A percentile compares a stretch with the other conserved stretches of the same genome.
phyloP scores from a whole-genome alignment of 2,329 filamentous ascomycete genomes.

The Dissoconium aciculare region DNA sequence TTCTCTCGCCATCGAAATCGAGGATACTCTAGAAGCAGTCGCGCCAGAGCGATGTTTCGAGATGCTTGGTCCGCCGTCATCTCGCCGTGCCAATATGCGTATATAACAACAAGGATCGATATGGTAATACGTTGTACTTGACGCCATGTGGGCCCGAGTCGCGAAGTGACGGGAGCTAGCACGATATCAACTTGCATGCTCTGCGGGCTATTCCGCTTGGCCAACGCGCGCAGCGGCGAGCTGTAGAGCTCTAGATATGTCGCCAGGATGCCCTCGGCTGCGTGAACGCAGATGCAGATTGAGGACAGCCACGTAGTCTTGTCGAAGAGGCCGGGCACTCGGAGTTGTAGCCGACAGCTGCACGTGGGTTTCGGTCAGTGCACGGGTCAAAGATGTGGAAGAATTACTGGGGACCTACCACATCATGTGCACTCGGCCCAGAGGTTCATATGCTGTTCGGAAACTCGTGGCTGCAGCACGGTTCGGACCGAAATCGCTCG shows the following conservation, averaged over 20 bases:
- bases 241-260: slow-evolving; percentile 4
- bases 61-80: slow-evolving; percentile 2
- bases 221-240: background rate
- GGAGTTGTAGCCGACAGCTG: slow-evolving; percentile 3
- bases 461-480: no score
- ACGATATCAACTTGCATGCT: no score
- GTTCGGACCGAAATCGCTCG: background rate
- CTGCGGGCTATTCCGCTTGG: background rate
- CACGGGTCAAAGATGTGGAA: background rate
- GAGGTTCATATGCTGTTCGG: slow-evolving; percentile 3
- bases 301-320: slow-evolving; percentile 3
- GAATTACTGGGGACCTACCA: slow-evolving; percentile 3
- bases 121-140: slow-evolving; percentile 3
- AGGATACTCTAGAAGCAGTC: slow-evolving; percentile 7
- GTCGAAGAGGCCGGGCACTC: slow-evolving; percentile 1
- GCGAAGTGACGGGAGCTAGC: background rate
- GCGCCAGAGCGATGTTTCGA: slow-evolving; percentile 6
- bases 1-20: slow-evolving; percentile 4
- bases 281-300: slow-evolving; percentile 5
- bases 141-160: slow-evolving; percentile 3
- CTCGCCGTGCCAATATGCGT: slow-evolving; percentile 3
- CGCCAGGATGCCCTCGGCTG: slow-evolving; percentile 3
- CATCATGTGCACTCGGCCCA: slow-evolving; percentile 3
- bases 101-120: slow-evolving; percentile 3
- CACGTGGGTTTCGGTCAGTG: background rate